Percentiles rank a stretch among this genome's conserved stretches.
Evolutionary conservation across 495 filamentous ascomycete genomes (phyloP).

Genomic region (Podospora australis): DNA sequence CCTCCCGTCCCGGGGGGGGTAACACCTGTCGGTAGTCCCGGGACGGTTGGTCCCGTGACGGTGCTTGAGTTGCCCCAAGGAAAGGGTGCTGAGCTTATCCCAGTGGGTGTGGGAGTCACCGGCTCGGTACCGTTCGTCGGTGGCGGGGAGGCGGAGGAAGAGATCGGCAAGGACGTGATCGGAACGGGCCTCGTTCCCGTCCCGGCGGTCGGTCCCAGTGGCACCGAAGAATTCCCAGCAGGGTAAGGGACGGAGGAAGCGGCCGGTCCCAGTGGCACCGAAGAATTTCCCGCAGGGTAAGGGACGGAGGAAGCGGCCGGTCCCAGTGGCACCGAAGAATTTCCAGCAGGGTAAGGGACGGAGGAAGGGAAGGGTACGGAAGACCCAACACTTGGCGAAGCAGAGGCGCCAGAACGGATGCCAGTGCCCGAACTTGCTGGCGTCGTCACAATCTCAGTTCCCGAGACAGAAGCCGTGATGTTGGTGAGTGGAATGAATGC

Average conservation of each 20-base stretch:
- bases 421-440: background rate
- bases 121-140: background rate
- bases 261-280: background rate
- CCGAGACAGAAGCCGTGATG: slow-evolving; percentile 1
- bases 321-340: background rate
- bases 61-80: slow-evolving; percentile 8
- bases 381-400: background rate
- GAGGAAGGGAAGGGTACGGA: background rate
- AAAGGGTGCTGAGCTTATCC: slow-evolving; percentile 2
- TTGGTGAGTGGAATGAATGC: slow-evolving; percentile 6
- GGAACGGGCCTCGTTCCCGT: background rate
- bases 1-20: too few species aligned
- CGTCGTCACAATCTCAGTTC: background rate
- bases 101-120: background rate
- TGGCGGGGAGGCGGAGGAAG: background rate
- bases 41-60: background rate
- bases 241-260: background rate
- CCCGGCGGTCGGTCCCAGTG: background rate
- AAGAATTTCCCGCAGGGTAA: background rate
- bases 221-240: background rate
- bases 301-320: background rate
- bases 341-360: background rate
- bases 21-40: background rate
- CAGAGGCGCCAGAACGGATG: too few species aligned
- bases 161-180: background rate